A percentile compares a stretch with the other conserved stretches of the same genome.
These are phyloP conservation scores for Syncephalastrum monosporum DNA, from an alignment of 371 early-diverging fungal genomes.

Conservation along the genomic window DNA sequence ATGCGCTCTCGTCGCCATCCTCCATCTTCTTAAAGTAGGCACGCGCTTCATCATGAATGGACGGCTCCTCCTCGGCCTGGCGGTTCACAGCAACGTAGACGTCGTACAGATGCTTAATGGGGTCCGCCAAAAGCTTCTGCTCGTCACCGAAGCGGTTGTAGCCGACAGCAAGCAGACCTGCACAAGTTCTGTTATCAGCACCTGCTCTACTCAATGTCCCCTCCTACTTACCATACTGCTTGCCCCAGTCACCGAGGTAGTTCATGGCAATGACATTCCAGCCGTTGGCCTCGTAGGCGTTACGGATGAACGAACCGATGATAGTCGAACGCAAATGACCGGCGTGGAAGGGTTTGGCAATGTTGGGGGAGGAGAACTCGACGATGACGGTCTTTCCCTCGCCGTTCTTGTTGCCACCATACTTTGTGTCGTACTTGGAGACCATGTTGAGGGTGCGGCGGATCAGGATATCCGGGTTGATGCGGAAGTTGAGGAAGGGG, in stretches of 20 bases:
- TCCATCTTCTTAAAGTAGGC: constrained; percentile 98
- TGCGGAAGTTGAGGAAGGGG: constrained; percentile 85
- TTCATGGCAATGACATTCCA: constrained; percentile 94
- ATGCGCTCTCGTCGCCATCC: constrained; percentile 88
- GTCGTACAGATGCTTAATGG: constrained; percentile 93
- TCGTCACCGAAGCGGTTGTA: constrained; percentile 82
- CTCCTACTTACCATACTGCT: constrained; percentile 84
- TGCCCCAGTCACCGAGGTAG: constrained; percentile 99
- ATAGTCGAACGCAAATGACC: constrained; percentile 98
- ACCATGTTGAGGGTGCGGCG: constrained; percentile 54
- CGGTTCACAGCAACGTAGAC: constrained; percentile 95
- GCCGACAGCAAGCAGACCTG: constrained; percentile 92
- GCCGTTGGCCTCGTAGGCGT: constrained; percentile 82
- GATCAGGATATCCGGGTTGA: constrained; percentile 61
- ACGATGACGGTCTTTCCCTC: constrained; percentile 77
- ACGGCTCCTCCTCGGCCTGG: constrained; percentile 67
- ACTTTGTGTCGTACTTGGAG: constrained; percentile 46
- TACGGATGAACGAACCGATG: constrained; percentile 92
- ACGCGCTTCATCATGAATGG: constrained; percentile 89
- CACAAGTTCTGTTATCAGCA: background rate
- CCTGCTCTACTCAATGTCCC: background rate
- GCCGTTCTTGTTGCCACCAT: constrained; percentile 69
- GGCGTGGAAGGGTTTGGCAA: constrained; percentile 99
- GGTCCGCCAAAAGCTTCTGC: constrained; percentile 75
- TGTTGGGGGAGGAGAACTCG: constrained; percentile 98